Base-by-base conservation (phyloP, 2,329 filamentous ascomycete species). In the Fusarium pilosicola region DNA sequence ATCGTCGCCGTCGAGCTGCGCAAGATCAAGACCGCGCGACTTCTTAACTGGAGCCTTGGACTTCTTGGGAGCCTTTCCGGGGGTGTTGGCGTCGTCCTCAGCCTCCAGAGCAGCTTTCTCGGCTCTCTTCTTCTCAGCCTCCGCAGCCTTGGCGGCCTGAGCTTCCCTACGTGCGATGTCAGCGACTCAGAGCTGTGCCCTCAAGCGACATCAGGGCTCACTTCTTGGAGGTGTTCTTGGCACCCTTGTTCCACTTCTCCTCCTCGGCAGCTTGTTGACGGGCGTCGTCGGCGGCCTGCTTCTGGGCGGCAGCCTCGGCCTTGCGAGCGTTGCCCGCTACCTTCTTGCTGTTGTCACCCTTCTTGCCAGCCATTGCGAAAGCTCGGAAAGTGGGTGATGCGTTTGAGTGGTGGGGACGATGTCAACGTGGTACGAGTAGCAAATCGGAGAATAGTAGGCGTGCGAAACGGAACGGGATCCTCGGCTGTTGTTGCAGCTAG, bases 81-180 rank as follows among this genome's bases (percentile, higher is more conserved):
- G 84, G 64, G 89, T 81, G 76, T 77, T 87, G 71, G 89, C 92
- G 80, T 98, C 96, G 83, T 99, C 96, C 80, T 93, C 95, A 65
- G 91, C 92, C 42, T 95, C 85, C 30, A 95, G 85, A 17, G 95
- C 94, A 4, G 97, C 95, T 56, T 93, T 93, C 81, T 98, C 96
- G 58, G 95, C 96, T 85, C 97, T 98, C 85, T 97, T 95, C 84
- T 96, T 97, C 56, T 91, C 91, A 56, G 93, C 93, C 61, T 95
- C 94, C 41, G 93, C 92, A 77, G 97, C 94, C 81, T 95, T 97
- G 76, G 80, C 79, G 8, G 78, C 82, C 34, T 83, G 82, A 8
- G 81, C 80, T 58, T 84, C 82, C 76, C 82, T 84, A 58, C 14
- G 30, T 22, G 44, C 22, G 15, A 34, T 28, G 73, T 78, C 30